Percentiles rank a stretch among this genome's conserved stretches.
These are phyloP conservation scores for Chimonanthus praecox DNA, from an alignment of 164 flowering plant genomes.

Conservation along the genomic window DNA sequence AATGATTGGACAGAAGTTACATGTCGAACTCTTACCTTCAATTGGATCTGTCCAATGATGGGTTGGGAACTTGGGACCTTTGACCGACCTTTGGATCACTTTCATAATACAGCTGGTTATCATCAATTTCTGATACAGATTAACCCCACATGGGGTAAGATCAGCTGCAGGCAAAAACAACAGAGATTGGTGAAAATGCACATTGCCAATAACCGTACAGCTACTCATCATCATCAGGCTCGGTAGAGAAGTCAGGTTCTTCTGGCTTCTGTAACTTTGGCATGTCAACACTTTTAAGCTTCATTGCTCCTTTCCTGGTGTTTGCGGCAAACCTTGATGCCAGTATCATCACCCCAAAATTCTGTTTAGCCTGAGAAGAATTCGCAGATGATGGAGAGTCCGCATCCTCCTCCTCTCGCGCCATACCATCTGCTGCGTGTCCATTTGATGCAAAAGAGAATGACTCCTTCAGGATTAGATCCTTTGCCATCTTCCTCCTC, in stretches of 20 bases:
- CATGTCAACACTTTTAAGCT: constrained; percentile 43
- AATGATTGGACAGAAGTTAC: not conserved
- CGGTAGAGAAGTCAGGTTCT: constrained; percentile 84
- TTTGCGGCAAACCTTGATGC: constrained; percentile 82
- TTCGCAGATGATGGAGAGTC: constrained; percentile 12
- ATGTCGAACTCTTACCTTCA: not conserved
- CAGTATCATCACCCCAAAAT: constrained; percentile 53
- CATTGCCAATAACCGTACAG: not conserved
- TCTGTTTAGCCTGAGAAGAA: constrained; percentile 31
- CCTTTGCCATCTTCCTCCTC: constrained; percentile 49
- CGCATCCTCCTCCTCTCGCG: constrained; percentile 25
- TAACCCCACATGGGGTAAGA: not conserved
- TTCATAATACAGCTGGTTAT: not conserved
- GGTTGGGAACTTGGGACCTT: not conserved
- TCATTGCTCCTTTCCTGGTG: constrained; percentile 72
- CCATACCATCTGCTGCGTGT: constrained; percentile 19
- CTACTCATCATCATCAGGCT: constrained; percentile 38
- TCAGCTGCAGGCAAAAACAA: not conserved
- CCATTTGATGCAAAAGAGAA: constrained; percentile 26
- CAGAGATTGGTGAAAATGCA: too few species aligned
- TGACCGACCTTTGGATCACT: not conserved
- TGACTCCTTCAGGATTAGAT: constrained; percentile 40
- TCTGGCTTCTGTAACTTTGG: constrained; percentile 79
- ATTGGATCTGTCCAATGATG: not conserved
- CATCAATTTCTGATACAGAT: not conserved